These are phyloP conservation scores for Yamadazyma philogaea DNA, from an alignment of 805 yeast genomes.

Conservation along the genomic window DNA sequence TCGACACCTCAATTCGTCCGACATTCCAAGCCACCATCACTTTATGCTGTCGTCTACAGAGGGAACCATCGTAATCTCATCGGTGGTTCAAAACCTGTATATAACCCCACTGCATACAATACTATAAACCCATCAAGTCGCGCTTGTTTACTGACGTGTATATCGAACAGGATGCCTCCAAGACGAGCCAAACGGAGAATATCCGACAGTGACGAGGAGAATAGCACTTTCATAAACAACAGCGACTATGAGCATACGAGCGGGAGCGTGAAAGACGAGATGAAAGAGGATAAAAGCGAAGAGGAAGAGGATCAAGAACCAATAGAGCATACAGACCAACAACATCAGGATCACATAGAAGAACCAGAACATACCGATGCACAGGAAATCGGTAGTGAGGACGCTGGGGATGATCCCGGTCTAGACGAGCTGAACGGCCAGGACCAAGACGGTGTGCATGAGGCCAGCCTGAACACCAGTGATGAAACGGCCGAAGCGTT, in stretches of 20 bases:
- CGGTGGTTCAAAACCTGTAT: too few relatives aligned
- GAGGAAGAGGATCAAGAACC: not conserved
- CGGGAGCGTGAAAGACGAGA: not conserved
- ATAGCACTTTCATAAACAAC: slow-evolving; percentile 35
- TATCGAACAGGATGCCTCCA: slow-evolving; percentile 1
- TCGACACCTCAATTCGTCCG: too few relatives aligned
- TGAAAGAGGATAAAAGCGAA: not conserved
- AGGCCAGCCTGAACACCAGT: slow-evolving; percentile 14
- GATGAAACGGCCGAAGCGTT: slow-evolving; percentile 9
- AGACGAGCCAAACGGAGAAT: slow-evolving; percentile 6
- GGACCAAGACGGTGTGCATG: not conserved
- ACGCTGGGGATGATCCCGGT: not conserved
- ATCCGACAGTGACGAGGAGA: not conserved
- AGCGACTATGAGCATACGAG: slow-evolving; percentile 29
- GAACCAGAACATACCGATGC: not conserved
- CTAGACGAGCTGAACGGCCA: not conserved
- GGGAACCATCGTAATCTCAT: too few relatives aligned
- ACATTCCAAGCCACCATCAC: too few relatives aligned
- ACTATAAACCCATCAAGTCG: not conserved
- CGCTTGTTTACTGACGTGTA: not conserved
- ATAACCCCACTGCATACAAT: not conserved
- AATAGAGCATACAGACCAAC: not conserved
- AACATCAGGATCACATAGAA: not conserved
- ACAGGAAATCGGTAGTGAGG: not conserved
- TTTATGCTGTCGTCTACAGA: too few relatives aligned